Percentiles rank a stretch among this genome's conserved stretches.
Evolutionary conservation across 2,329 filamentous ascomycete species (phyloP).

Genomic region (Pseudopithomyces chartarum): DNA sequence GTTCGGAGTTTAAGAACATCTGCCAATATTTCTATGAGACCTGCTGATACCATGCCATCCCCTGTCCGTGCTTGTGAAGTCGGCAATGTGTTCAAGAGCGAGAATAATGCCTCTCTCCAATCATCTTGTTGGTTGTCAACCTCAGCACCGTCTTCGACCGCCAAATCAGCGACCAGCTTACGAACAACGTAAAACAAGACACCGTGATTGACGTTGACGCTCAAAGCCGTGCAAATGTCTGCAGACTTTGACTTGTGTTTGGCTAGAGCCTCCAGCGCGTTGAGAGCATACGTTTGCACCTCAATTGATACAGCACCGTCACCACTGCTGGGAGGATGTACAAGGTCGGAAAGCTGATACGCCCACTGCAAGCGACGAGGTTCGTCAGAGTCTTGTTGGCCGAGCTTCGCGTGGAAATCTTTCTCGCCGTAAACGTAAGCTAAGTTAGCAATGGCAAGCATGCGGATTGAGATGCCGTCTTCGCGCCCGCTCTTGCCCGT

Average conservation of each 20-base stretch:
- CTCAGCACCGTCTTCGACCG: slow-evolving; percentile 53
- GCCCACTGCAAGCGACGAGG: slow-evolving; percentile 86
- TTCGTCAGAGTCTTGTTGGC: slow-evolving; percentile 87
- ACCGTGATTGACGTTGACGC: slow-evolving; percentile 94
- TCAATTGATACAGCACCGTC: slow-evolving; percentile 71
- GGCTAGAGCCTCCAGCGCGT: slow-evolving; percentile 82
- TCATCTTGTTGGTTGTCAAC: slow-evolving; percentile 75
- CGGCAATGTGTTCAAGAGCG: slow-evolving; percentile 81
- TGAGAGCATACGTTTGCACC: slow-evolving; percentile 81
- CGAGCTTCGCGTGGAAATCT: slow-evolving; percentile 82
- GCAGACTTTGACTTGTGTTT: slow-evolving; percentile 75
- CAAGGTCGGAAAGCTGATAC: slow-evolving; percentile 89
- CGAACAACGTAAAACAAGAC: slow-evolving; percentile 91
- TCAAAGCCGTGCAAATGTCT: slow-evolving; percentile 89
- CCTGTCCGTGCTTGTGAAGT: slow-evolving; percentile 73
- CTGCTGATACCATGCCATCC: slow-evolving; percentile 83
- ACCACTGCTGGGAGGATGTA: slow-evolving; percentile 78
- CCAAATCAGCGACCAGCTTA: slow-evolving; percentile 86
- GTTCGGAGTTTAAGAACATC: slow-evolving; percentile 87
- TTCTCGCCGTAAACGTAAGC: slow-evolving; percentile 85
- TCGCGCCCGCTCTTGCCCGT: slow-evolving; percentile 70
- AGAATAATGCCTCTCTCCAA: slow-evolving; percentile 89
- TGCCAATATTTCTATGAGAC: slow-evolving; percentile 86
- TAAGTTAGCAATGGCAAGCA: slow-evolving; percentile 87
- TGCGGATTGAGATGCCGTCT: slow-evolving; percentile 76